These are phyloP conservation scores for Blastocystis sp. DNA, from an alignment of 352 stramenopile species.

Conservation along the genomic window DNA sequence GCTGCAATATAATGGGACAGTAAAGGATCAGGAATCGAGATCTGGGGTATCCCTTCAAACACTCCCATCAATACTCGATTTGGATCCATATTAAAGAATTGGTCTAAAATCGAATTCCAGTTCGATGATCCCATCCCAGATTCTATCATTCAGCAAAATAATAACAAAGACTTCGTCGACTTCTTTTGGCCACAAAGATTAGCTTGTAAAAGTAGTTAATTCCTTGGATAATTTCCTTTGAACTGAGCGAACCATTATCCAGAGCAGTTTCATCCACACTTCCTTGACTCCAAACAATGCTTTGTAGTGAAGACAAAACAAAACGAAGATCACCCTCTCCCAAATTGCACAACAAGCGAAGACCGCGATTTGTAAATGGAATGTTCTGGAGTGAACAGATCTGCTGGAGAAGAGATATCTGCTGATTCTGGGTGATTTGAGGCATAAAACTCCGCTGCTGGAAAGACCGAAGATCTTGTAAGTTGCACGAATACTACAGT, in stretches of 20 bases:
- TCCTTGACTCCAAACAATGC: background rate
- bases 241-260: background rate
- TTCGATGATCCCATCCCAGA: background rate
- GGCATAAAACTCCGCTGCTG: background rate
- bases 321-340: conserved; percentile 15
- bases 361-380: background rate
- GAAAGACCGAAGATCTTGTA: background rate
- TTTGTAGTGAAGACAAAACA: background rate
- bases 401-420: background rate
- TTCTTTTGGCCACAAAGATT: background rate
- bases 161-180: background rate
- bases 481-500: conserved; percentile 22
- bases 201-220: conserved; percentile 5
- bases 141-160: background rate
- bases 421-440: background rate
- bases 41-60: background rate
- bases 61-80: background rate
- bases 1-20: background rate
- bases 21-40: conserved; percentile 4
- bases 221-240: background rate
- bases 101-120: background rate
- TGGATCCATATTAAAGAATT: conserved; percentile 17
- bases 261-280: background rate
- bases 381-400: background rate
- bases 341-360: background rate